A percentile compares a stretch with the other conserved stretches of the same genome.
These are phyloP conservation scores for Lachancea thermotolerans DNA, from an alignment of 805 yeast species.

Conservation along the genomic window DNA sequence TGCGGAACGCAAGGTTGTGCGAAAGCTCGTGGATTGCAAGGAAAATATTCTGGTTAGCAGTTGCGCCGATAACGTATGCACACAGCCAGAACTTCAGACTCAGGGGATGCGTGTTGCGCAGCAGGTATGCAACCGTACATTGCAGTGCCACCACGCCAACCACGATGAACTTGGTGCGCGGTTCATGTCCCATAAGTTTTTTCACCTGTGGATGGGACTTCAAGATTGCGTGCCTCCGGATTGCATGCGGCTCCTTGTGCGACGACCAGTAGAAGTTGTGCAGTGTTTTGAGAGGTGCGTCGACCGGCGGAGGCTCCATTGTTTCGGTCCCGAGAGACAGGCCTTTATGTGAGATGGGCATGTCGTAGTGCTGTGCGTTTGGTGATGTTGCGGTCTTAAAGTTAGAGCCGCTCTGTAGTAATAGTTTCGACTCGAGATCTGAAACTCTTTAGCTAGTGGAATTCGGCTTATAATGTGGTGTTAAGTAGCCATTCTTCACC, in stretches of 20 bases:
- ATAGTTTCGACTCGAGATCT: background rate
- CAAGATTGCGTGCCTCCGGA: constrained; percentile 66
- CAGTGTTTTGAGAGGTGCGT: constrained; percentile 30
- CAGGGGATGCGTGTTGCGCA: constrained; percentile 49
- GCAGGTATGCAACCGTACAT: constrained; percentile 51
- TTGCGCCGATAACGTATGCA: constrained; percentile 81
- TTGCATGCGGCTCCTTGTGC: constrained; percentile 72
- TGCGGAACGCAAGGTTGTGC: constrained; percentile 78
- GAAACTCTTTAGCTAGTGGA: background rate
- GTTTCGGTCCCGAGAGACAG: constrained; percentile 7
- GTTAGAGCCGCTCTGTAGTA: background rate
- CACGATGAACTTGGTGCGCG: constrained; percentile 73
- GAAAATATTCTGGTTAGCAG: constrained; percentile 76
- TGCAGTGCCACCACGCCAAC: constrained; percentile 62
- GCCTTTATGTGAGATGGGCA: constrained; percentile 12
- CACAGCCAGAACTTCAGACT: constrained; percentile 48
- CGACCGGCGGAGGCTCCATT: constrained; percentile 29
- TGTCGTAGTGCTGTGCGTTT: background rate
- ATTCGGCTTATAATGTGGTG: background rate
- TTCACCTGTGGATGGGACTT: constrained; percentile 72
- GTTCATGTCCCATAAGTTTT: constrained; percentile 80
- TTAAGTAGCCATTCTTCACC: background rate
- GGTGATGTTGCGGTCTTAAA: background rate
- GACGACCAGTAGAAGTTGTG: constrained; percentile 81
- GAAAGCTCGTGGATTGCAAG: constrained; percentile 83